Base-by-base conservation (phyloP, 257 asterid species). In the Cynanchum wilfordii region DNA sequence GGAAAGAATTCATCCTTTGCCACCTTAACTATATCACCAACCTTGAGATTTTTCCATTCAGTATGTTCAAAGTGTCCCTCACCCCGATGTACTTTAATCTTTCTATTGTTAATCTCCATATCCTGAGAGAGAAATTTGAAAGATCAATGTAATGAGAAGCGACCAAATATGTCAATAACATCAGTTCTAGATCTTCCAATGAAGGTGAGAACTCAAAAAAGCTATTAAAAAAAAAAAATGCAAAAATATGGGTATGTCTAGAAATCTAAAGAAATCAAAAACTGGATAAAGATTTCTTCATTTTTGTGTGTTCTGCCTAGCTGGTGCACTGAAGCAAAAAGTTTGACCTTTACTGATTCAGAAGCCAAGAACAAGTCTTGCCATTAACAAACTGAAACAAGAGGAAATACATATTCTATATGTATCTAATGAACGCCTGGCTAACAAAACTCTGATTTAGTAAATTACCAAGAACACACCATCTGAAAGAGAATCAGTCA, bases 1-100 rank as follows among this genome's bases (percentile, higher is more conserved):
- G 98, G 98, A 78, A 93, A 93, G 82, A 90, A 91, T 51, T 91
- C 86, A 78, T 94, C 95, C 78, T 91, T 91, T 80, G 86, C 86
- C 76, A 89, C 99, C 82, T 81, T 91, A 59, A 94, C 97, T 65
- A 94, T 79, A 79, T 86, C 93, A 9, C 97, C 99, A 15, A 94
- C 99, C 86, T 80, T 86, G 67, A 94, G 84, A 80, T 87, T 76
- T 79, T 71, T 82, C 99, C 99, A 94, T 72, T 88, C 92, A 7
- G 89, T 81, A 66, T 55, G 82, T 62, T 78, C 71, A 45, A 94
- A 88, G 30, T 20, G 77, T 63, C 97, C 98, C 6, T 59, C 80
- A 36, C 96, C 92, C 36, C 68, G 76, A 65, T 91, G 97, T 33
- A 94, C 95, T 73, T 87, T 83, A 20, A 89, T 89, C 75, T 87